Evolutionary conservation across 2,329 filamentous ascomycete genomes (phyloP).

Genomic region (Pseudodiploospora longispora): DNA sequence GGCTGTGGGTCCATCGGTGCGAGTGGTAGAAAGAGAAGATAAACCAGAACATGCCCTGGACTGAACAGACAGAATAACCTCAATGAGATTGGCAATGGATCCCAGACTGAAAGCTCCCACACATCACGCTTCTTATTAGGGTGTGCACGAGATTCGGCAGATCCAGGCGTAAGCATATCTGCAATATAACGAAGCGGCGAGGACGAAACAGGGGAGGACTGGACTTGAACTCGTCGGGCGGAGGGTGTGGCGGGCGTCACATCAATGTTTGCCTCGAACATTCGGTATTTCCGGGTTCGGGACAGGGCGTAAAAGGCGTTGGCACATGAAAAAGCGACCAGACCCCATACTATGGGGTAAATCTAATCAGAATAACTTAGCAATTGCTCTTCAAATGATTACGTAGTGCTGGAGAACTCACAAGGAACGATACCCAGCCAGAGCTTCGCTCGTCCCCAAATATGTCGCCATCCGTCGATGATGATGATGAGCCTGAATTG

Average conservation of each 20-base stretch:
- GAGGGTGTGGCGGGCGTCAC: constrained; percentile 70
- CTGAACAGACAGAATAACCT: constrained; percentile 86
- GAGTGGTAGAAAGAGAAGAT: constrained; percentile 80
- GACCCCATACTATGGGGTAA: constrained; percentile 60
- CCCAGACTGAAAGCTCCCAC: constrained; percentile 92
- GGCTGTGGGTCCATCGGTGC: constrained; percentile 67
- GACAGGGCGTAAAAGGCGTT: constrained; percentile 80
- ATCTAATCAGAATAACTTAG: constrained; percentile 37
- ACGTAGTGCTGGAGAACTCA: constrained; percentile 25
- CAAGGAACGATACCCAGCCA: constrained; percentile 55
- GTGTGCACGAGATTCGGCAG: constrained; percentile 75
- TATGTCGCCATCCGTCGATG: constrained; percentile 61
- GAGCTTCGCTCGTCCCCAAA: constrained; percentile 64
- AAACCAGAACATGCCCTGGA: constrained; percentile 84
- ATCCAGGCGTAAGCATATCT: constrained; percentile 57
- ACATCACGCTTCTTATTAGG: constrained; percentile 78
- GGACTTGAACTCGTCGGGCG: constrained; percentile 78
- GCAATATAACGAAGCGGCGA: constrained; percentile 73
- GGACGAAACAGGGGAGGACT: constrained; percentile 69
- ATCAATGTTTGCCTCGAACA: constrained; percentile 85
- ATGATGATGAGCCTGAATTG: constrained; percentile 47
- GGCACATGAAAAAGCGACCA: constrained; percentile 56
- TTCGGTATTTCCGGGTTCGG: constrained; percentile 75
- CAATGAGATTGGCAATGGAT: constrained; percentile 77
- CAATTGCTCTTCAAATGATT: constrained; percentile 4